Conservation (phyloP, 2,329 filamentous ascomycete genomes). For the Emydomyces testavorans region DNA sequence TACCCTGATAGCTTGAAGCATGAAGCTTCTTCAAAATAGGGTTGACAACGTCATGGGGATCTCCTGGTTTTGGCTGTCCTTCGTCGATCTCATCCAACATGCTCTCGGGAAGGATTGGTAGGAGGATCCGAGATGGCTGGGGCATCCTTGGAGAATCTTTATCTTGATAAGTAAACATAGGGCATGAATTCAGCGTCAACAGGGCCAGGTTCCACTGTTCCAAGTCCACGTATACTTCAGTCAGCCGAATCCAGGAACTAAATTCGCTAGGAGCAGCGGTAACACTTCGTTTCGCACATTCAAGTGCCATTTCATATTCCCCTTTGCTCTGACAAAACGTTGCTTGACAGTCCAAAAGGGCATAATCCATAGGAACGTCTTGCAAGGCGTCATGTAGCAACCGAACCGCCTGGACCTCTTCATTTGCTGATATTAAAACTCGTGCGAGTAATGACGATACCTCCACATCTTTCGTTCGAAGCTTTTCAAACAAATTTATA, state of each 20-base stretch:
- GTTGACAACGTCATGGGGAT: constrained; percentile 75
- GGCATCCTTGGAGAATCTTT: constrained; percentile 94
- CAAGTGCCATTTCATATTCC: constrained; percentile 72
- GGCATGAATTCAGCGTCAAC: constrained; percentile 91
- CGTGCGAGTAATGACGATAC: constrained; percentile 86
- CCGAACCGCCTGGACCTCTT: constrained; percentile 90
- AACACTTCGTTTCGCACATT: constrained; percentile 87
- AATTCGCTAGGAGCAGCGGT: constrained; percentile 95
- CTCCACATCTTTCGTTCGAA: constrained; percentile 79
- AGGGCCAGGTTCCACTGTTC: constrained; percentile 96
- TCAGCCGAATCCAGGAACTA: constrained; percentile 85
- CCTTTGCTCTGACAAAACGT: constrained; percentile 85
- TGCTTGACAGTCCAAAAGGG: constrained; percentile 87
- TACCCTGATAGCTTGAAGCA: constrained; percentile 83
- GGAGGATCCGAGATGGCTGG: constrained; percentile 73
- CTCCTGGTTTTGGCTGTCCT: constrained; percentile 58
- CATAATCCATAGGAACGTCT: constrained; percentile 93
- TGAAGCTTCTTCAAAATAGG: constrained; percentile 74
- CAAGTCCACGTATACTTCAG: constrained; percentile 83
- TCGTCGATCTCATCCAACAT: constrained; percentile 94
- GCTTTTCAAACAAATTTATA: constrained; percentile 95
- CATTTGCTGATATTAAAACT: constrained; percentile 86
- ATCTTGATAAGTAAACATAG: constrained; percentile 99
- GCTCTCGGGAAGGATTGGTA: constrained; percentile 80
- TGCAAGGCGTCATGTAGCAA: constrained; percentile 79